A percentile compares a stretch with the other conserved stretches of the same genome.
phyloP scores from a whole-genome alignment of 257 asterid species.

The Penstemon davidsonii region DNA sequence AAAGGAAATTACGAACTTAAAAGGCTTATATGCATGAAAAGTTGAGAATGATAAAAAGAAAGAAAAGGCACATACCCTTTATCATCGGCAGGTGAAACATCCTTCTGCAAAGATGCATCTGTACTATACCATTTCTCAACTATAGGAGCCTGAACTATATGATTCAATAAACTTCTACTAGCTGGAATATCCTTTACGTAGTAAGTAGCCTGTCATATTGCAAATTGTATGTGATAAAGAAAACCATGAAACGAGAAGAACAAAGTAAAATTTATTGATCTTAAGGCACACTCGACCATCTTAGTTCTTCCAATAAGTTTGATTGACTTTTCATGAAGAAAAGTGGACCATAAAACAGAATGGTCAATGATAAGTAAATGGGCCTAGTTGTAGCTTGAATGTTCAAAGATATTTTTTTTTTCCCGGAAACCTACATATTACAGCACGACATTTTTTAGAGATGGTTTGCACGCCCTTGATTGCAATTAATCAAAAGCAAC shows the following conservation, averaged over 20 bases:
- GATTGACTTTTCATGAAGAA: not conserved
- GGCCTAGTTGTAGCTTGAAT: not conserved
- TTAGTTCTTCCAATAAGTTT: not conserved
- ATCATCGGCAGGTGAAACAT: slow-evolving; percentile 35
- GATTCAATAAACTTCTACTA: slow-evolving; percentile 35
- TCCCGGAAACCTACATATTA: not conserved
- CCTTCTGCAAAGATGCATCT: slow-evolving; percentile 49
- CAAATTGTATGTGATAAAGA: slow-evolving; percentile 15
- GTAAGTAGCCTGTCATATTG: slow-evolving; percentile 39
- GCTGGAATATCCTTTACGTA: slow-evolving; percentile 34
- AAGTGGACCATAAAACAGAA: not conserved
- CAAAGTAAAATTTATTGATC: not conserved
- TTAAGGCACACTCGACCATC: not conserved
- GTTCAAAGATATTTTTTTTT: not conserved
- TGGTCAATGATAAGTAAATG: not conserved
- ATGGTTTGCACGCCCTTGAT: not conserved
- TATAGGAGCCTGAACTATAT: slow-evolving; percentile 24
- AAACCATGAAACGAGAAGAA: slow-evolving; percentile 18
- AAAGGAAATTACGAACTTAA: not conserved
- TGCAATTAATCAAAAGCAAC: not conserved
- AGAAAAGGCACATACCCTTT: slow-evolving; percentile 43
- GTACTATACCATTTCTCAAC: slow-evolving; percentile 45
- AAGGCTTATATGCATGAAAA: not conserved
- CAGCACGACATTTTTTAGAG: not conserved
- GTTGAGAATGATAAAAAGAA: not conserved